phyloP scores from a whole-genome alignment of 2,329 filamentous ascomycete species.

The Arthrobotrys iridis region DNA sequence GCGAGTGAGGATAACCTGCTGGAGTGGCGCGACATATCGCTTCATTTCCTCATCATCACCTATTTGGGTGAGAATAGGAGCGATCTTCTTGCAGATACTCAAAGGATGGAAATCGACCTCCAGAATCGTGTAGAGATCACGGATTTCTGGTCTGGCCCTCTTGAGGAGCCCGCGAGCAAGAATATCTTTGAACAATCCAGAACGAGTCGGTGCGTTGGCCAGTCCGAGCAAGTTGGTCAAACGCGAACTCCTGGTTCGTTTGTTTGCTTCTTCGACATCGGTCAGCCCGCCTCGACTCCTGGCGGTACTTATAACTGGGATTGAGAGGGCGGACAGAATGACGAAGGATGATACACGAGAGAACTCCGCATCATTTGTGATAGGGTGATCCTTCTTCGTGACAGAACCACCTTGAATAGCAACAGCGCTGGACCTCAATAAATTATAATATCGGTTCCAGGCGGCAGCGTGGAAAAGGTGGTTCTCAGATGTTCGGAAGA shows the following conservation, averaged over 20 bases:
- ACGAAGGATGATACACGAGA: slow-evolving; percentile 96
- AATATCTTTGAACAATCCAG: slow-evolving; percentile 92
- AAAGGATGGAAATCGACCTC: slow-evolving; percentile 99
- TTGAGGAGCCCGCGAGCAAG: slow-evolving; percentile 93
- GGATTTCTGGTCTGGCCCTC: slow-evolving; percentile 91
- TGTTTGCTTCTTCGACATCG: slow-evolving; percentile 87
- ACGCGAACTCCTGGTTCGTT: slow-evolving; percentile 98
- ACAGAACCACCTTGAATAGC: slow-evolving; percentile 84
- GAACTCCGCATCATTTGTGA: slow-evolving; percentile 86
- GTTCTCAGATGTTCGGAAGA: slow-evolving; percentile 99
- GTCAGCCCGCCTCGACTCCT: slow-evolving; percentile 94
- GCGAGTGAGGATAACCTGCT: slow-evolving; percentile 97
- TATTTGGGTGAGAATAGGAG: slow-evolving; percentile 92
- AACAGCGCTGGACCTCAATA: slow-evolving; percentile 88
- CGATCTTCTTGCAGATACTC: slow-evolving; percentile 99
- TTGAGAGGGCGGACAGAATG: slow-evolving; percentile 91
- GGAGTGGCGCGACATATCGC: slow-evolving; percentile 92
- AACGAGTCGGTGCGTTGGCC: slow-evolving; percentile 85
- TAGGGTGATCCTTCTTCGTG: slow-evolving; percentile 93
- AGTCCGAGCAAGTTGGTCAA: slow-evolving; percentile 96
- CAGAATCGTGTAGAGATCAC: slow-evolving; percentile 96
- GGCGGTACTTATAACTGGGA: slow-evolving; percentile 98
- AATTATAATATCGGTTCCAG: slow-evolving; percentile 96
- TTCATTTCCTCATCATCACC: slow-evolving; percentile 94
- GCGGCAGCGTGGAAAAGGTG: slow-evolving; percentile 98